A percentile compares a stretch with the other conserved stretches of the same genome.
Evolutionary conservation across 768 basidiomycete genomes (phyloP).

Genomic region (Boletus rex-veris): DNA sequence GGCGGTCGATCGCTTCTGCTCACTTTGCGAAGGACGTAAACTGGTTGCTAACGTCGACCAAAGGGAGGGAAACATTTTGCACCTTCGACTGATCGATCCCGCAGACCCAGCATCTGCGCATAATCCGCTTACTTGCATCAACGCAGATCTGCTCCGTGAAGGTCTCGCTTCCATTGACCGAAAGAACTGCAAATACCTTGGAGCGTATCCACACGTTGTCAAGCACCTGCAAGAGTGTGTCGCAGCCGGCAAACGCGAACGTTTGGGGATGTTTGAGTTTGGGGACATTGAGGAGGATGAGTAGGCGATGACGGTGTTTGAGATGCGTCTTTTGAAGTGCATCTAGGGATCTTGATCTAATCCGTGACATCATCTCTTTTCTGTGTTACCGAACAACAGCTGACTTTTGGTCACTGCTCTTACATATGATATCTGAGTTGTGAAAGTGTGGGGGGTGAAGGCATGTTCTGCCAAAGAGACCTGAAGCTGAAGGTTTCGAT

Average conservation of each 20-base stretch:
- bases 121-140: constrained; percentile 77
- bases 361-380: constrained; percentile 2
- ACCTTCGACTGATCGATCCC: constrained; percentile 92
- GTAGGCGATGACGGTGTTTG: constrained; percentile 11
- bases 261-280: constrained; percentile 85
- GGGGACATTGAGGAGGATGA: constrained; percentile 91
- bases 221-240: constrained; percentile 63
- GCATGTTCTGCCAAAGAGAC: too few species aligned
- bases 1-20: constrained; percentile 81
- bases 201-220: constrained; percentile 63
- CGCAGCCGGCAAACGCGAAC: constrained; percentile 64
- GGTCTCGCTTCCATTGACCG: constrained; percentile 80
- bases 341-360: constrained; percentile 15
- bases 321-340: constrained; percentile 17
- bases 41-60: constrained; percentile 95
- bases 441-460: background rate
- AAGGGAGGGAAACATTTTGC: constrained; percentile 71
- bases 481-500: too few species aligned
- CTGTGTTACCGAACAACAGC: background rate
- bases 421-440: constrained; percentile 1
- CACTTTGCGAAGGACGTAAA: constrained; percentile 87
- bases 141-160: constrained; percentile 85
- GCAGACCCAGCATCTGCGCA: constrained; percentile 61
- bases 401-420: background rate
- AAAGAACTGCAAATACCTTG: constrained; percentile 70